Percentiles rank a stretch among this genome's conserved stretches.
Evolutionary conservation across 2,329 filamentous ascomycete genomes (phyloP).

Genomic region (Myotisia sp.): DNA sequence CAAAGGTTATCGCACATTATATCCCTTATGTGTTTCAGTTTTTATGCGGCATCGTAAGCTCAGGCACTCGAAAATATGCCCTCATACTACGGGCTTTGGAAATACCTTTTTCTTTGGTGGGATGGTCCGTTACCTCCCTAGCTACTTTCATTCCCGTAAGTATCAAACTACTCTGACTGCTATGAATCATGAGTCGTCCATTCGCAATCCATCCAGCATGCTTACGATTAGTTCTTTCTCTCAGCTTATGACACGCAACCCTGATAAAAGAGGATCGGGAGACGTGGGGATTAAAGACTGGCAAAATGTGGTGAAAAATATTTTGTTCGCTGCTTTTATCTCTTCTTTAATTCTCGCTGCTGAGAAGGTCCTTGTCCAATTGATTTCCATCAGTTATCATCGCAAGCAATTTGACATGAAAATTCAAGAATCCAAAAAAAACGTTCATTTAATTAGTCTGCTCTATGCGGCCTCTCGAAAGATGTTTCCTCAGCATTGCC

Average conservation of each 20-base stretch:
- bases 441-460: conserved; percentile 64
- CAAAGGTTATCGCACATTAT: conserved; percentile 45
- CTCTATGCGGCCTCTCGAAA: conserved; percentile 82
- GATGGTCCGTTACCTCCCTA: conserved; percentile 46
- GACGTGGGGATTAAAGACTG: conserved; percentile 31
- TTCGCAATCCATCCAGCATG: background rate
- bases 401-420: conserved; percentile 50
- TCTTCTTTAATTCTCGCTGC: conserved; percentile 43
- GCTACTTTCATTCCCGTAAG: conserved; percentile 44
- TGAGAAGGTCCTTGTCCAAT: conserved; percentile 48
- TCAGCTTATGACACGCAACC: conserved; percentile 33
- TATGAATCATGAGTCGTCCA: background rate
- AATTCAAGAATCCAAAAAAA: conserved; percentile 83
- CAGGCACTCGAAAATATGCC: conserved; percentile 50
- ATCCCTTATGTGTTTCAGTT: conserved; percentile 47
- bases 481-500: conserved; percentile 84
- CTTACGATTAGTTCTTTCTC: no score
- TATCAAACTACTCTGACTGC: no score
- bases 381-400: conserved; percentile 56
- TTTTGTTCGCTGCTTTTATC: conserved; percentile 45
- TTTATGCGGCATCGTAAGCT: conserved; percentile 48
- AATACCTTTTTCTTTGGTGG: conserved; percentile 45
- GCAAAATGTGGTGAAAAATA: conserved; percentile 42
- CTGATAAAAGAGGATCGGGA: conserved; percentile 19
- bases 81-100: conserved; percentile 44